phyloP scores from a whole-genome alignment of 441 rosid species.

The Corymbia citriodora region DNA sequence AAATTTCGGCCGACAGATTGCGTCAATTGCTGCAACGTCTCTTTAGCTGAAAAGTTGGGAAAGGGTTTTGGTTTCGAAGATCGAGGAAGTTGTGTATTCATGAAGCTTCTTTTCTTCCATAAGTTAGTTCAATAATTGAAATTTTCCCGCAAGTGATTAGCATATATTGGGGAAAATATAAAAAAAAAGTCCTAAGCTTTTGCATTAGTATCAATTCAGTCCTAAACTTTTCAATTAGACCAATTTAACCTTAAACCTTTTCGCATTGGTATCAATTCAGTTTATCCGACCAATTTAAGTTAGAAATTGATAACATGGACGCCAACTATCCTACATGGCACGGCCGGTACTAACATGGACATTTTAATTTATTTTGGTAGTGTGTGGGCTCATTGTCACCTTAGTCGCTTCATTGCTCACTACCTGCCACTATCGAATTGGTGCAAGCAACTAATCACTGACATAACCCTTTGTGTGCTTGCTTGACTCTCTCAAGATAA shows the following conservation, averaged over 20 bases:
- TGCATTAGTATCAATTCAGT: too few species aligned
- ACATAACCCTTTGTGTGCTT: neutral
- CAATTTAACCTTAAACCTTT: too few species aligned
- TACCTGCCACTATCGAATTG: neutral
- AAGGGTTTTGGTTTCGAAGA: neutral
- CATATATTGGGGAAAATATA: too few species aligned
- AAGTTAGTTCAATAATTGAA: neutral
- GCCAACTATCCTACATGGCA: rapidly evolving
- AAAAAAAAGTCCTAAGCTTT: too few species aligned
- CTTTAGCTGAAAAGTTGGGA: neutral
- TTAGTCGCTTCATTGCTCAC: neutral
- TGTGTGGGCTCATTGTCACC: neutral
- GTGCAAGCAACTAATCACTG: neutral
- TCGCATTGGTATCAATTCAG: too few species aligned
- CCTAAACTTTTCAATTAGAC: too few species aligned
- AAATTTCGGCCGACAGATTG: neutral
- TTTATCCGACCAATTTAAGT: too few species aligned
- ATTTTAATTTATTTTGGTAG: too few species aligned
- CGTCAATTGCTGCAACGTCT: neutral
- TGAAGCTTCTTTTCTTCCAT: neutral
- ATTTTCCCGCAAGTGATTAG: neutral
- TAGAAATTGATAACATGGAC: rapidly evolving
- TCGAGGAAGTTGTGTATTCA: neutral
- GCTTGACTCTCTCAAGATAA: neutral
- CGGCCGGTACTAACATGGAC: too few species aligned